Evolutionary conservation across 139 green algal species (phyloP), one percentile per base, ranked within the genome.

Genomic region (Chlamydomonas asymmetrica): DNA sequence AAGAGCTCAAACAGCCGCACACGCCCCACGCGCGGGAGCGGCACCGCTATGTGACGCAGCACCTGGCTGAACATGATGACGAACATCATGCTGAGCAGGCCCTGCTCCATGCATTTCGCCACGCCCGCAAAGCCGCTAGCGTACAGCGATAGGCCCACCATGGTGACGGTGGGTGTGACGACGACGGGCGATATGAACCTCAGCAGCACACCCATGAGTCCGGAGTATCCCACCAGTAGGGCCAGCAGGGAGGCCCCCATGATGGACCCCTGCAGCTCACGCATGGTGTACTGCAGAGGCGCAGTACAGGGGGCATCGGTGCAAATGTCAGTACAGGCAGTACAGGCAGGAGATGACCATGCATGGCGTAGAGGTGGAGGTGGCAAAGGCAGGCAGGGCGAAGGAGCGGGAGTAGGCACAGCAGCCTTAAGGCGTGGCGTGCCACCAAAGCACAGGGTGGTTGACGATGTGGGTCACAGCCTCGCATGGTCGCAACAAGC

Each of bases 1-100:
- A 84, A 84, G 18, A 84, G 72, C 64, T 80, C 76, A 68, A 91
- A 91, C 9, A 87, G 40, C 23, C 76, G 65, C 50, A 85, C 43
- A 54, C n/a, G n/a, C n/a, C n/a, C n/a, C n/a, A n/a, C n/a, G n/a
- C n/a, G n/a, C n/a, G n/a, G n/a, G n/a, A n/a, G n/a, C n/a, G n/a
- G n/a, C n/a, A n/a, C n/a, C n/a, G n/a, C n/a, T n/a, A n/a, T n/a
- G n/a, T n/a, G n/a, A n/a, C n/a, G n/a, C n/a, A n/a, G n/a, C n/a
- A n/a, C n/a, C 78, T 90, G 86, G 57, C 63, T 82, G 80, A 92
- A 91, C 0, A 89, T 2, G 39, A 93, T 81, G 75, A 91, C 78
- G 27, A 84, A 49, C 0, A 73, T 48, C 31, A 93, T 88, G 57
- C 76, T 65, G 3, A 83, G 66, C 5, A 91, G 49, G 57, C 88